Evolutionary conservation across 768 basidiomycete species (phyloP).

Genomic region (Podaxis sp.): DNA sequence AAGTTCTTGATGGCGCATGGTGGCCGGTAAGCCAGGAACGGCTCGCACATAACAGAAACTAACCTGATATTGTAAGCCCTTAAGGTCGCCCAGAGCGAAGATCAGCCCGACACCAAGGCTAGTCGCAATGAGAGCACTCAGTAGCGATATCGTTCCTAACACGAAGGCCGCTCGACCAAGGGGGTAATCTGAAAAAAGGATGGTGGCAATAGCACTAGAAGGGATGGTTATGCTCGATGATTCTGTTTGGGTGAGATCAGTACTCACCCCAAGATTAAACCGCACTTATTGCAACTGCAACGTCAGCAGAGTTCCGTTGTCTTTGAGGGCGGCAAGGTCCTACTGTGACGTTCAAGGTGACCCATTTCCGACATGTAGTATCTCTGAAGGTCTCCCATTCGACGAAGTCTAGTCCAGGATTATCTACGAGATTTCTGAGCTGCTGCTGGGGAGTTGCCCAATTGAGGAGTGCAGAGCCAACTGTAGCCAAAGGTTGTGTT

Average conservation of each 20-base stretch:
- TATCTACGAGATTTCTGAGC: not conserved
- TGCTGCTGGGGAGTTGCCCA: not conserved
- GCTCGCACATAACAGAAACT: not conserved
- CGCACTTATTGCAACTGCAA: not conserved
- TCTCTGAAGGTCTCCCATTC: constrained; percentile 2
- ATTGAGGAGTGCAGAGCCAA: not conserved
- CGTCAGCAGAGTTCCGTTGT: not conserved
- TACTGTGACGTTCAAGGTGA: not conserved
- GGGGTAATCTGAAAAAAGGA: not conserved
- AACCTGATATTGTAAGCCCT: not conserved
- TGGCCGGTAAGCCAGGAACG: not conserved
- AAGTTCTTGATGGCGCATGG: not conserved
- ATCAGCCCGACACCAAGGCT: not conserved
- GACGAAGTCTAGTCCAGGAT: not conserved
- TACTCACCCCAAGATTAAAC: not conserved
- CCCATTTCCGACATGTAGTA: not conserved
- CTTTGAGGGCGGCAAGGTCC: not conserved
- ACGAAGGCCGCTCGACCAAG: not conserved
- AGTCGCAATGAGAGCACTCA: not conserved
- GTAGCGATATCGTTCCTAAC: not conserved
- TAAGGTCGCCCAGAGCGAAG: not conserved
- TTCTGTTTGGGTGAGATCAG: not conserved
- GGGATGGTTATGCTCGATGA: not conserved
- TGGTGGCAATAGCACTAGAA: not conserved
- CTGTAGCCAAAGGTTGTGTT: not conserved